Evolutionary conservation across 805 yeast genomes (phyloP).

Genomic region (Saccharomycopsis sp.): DNA sequence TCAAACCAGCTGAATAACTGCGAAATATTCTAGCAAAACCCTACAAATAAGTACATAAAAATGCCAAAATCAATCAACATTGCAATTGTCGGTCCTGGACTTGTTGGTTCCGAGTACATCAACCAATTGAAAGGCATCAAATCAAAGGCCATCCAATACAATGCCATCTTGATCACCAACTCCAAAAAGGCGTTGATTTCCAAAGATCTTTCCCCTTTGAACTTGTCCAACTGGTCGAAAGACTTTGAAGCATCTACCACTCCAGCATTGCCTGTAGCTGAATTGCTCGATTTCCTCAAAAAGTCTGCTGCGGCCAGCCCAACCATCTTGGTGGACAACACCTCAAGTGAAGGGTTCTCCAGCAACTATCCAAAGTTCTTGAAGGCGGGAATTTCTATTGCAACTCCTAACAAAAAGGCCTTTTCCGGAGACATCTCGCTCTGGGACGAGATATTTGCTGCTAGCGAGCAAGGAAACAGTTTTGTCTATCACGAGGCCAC

Average conservation of each 20-base stretch:
- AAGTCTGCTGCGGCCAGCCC: constrained; percentile 41
- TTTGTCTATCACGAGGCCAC: constrained; percentile 96
- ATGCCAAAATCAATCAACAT: constrained; percentile 44
- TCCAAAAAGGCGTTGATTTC: constrained; percentile 64
- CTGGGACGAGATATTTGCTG: constrained; percentile 70
- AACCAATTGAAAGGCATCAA: constrained; percentile 65
- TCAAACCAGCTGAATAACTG: not conserved
- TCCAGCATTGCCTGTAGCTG: constrained; percentile 47
- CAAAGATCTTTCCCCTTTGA: constrained; percentile 63
- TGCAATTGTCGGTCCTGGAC: constrained; percentile 83
- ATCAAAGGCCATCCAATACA: constrained; percentile 53
- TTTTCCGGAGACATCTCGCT: constrained; percentile 68
- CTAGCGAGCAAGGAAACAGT: constrained; percentile 52
- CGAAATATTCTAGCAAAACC: not conserved
- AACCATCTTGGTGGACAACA: constrained; percentile 85
- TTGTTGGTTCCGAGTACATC: constrained; percentile 89
- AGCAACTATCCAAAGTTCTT: constrained; percentile 69
- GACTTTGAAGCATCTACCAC: constrained; percentile 39
- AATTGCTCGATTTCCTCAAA: constrained; percentile 55
- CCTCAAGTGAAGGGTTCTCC: constrained; percentile 78
- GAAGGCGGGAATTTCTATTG: constrained; percentile 76
- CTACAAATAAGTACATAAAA: not conserved
- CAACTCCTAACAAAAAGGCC: constrained; percentile 98
- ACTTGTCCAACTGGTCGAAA: constrained; percentile 51
- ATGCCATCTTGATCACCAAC: constrained; percentile 75